Evolutionary conservation across 2,329 filamentous ascomycete species (phyloP).

Genomic region (Xylaria sp.): DNA sequence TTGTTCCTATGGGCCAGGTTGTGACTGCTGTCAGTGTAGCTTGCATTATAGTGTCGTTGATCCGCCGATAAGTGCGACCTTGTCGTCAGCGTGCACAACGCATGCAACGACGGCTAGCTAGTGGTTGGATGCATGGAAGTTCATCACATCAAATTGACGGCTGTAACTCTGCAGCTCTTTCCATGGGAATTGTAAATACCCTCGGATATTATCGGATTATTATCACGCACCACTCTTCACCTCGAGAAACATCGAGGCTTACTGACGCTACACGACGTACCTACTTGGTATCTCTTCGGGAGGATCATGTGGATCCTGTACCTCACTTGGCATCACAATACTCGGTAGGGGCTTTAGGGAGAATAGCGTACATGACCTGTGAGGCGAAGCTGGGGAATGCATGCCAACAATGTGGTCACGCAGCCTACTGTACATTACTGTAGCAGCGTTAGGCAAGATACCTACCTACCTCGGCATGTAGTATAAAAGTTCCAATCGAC

Average conservation of each 20-base stretch:
- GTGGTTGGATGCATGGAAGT: conserved; percentile 10
- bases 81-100: conserved; percentile 9
- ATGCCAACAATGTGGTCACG: conserved; percentile 18
- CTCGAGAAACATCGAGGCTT: neutral
- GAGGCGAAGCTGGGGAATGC: conserved; percentile 8
- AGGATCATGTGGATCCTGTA: conserved; percentile 22
- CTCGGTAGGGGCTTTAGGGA: neutral
- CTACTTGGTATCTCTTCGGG: neutral
- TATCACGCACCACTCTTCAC: neutral
- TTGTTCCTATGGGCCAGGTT: conserved; percentile 5
- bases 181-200: neutral
- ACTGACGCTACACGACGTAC: neutral
- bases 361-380: neutral
- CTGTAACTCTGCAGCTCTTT: conserved; percentile 8
- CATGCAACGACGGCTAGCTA: conserved; percentile 13
- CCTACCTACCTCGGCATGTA: too few species aligned
- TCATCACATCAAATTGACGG: conserved; percentile 20
- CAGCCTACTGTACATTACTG: neutral
- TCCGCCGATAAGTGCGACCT: conserved; percentile 19
- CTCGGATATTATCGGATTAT: neutral
- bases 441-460: too few species aligned
- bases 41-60: neutral
- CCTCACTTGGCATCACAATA: too few species aligned
- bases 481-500: too few species aligned
- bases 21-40: conserved; percentile 2